Evolutionary conservation across 2,329 filamentous ascomycete species (phyloP).

Genomic region (Penicillium italicum): DNA sequence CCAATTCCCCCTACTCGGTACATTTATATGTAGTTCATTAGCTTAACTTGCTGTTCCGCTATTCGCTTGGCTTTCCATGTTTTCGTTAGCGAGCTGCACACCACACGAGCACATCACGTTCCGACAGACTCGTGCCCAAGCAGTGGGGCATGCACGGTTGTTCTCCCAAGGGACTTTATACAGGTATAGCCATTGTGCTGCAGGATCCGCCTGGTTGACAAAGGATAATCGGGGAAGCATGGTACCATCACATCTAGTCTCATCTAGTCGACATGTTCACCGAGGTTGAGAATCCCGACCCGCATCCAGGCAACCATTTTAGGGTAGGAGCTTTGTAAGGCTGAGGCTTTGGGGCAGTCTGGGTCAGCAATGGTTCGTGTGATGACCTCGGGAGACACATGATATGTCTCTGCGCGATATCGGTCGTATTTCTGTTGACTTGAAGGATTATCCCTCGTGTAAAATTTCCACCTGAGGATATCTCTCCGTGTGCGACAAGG

Average conservation of each 20-base stretch:
- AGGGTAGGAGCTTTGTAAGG: neutral
- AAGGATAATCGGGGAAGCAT: neutral
- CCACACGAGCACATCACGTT: slow-evolving; percentile 4
- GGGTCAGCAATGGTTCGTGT: neutral
- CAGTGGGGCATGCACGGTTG: slow-evolving; percentile 10
- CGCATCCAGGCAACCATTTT: neutral
- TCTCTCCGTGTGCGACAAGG: neutral
- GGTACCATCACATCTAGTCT: neutral
- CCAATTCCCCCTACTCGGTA: neutral
- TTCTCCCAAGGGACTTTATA: slow-evolving; percentile 5
- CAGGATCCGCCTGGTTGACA: neutral
- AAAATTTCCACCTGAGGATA: neutral
- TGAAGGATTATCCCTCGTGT: neutral
- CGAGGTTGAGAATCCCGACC: neutral
- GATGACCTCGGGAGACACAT: neutral
- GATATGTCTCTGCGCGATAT: neutral
- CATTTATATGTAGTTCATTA: neutral
- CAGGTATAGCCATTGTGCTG: slow-evolving; percentile 6
- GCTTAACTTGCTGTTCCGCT: neutral
- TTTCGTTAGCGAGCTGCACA: slow-evolving; percentile 2
- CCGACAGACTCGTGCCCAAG: slow-evolving; percentile 9
- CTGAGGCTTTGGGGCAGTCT: neutral
- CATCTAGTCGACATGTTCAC: neutral
- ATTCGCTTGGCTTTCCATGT: neutral
- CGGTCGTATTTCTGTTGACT: neutral